A percentile compares a stretch with the other conserved stretches of the same genome.
Evolutionary conservation across 2,329 filamentous ascomycete genomes (phyloP).

Genomic region (Sphaerostilbella broomeana): DNA sequence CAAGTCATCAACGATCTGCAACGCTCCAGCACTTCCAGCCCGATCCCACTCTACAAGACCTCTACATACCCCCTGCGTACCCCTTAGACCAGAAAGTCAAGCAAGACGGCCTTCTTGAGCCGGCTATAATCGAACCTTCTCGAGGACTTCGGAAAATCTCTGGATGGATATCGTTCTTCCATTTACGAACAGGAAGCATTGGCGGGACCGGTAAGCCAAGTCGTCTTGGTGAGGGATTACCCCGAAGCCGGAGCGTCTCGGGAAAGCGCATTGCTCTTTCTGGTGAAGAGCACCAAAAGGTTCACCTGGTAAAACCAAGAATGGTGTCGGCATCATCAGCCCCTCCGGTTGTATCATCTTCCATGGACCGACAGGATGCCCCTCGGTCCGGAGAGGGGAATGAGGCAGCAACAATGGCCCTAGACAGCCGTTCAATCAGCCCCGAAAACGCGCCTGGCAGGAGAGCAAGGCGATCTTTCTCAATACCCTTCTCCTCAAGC

Average conservation of each 20-base stretch:
- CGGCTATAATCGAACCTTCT: conserved; percentile 20
- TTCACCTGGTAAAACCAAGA: conserved; percentile 31
- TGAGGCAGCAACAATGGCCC: conserved; percentile 1
- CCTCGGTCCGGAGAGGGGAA: background rate
- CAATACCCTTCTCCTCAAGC: conserved; percentile 53
- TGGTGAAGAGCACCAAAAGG: conserved; percentile 19
- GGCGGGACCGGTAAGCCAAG: conserved; percentile 17
- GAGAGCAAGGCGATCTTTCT: conserved; percentile 46
- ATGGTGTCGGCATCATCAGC: conserved; percentile 27
- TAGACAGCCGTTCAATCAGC: conserved; percentile 15
- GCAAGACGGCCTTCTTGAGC: conserved; percentile 24
- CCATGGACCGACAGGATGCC: conserved; percentile 22
- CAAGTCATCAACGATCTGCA: conserved; percentile 70
- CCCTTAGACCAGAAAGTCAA: conserved; percentile 30
- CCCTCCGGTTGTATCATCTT: conserved; percentile 18
- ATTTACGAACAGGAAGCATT: conserved; percentile 32
- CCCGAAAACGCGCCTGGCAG: conserved; percentile 38
- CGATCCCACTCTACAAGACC: conserved; percentile 21
- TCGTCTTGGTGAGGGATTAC: conserved; percentile 23
- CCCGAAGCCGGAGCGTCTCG: conserved; percentile 18
- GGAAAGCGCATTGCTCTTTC: conserved; percentile 24
- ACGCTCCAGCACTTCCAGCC: conserved; percentile 53
- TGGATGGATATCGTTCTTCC: conserved; percentile 53
- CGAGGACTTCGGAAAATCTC: conserved; percentile 14
- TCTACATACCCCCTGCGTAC: conserved; percentile 15